Evolutionary conservation across 371 early-diverging fungal species (phyloP), one percentile per base, ranked within the genome.

Genomic region (Rhizomucor miehei): DNA sequence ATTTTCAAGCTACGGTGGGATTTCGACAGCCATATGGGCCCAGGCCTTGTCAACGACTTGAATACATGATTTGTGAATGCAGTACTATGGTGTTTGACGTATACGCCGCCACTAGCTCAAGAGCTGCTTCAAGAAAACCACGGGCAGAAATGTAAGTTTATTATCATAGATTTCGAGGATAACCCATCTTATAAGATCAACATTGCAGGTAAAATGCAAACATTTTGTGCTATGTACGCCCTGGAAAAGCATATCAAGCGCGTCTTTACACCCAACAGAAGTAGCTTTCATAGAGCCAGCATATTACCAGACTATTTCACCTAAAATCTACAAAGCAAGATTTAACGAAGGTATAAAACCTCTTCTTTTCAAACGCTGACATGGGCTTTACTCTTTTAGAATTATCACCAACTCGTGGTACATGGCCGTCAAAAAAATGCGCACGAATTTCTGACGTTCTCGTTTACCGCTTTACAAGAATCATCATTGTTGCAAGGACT

Each of bases 41-140:
- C 88, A 16, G 96, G 96, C 6, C 71, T 96, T 36, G 69, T 83
- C 55, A 96, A 97, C 63, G 77, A 92, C 37, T 93, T 94, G 21
- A 98, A 98, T 60, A 96, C 97, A 0, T 99, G 99, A 65, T 99
- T 90, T 71, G 77, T 98, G 63, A 98, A 97, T 76, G 87, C 93
- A 12, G 86, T 90, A 2, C 65, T 99, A 13, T 96, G 97, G 66
- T 97, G 97, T 60, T 68, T 99, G 53, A 87, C 88, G 11, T 91
- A 90, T 52, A 95, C 98, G 1, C 81, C 90, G 8, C 87, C 92
- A 1, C 69, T 97, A 36, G 85, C 92, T 14, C 84, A 91, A 51
- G 89, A 85, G 59, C 77, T 92, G 47, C 66, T 89, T 29, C 57
- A 72, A 17, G 71, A 65, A 45, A 75, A 71, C 8, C 89, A 90